Conservation (phyloP, 208 protist genomes). For the Leptomonas seymouri region DNA sequence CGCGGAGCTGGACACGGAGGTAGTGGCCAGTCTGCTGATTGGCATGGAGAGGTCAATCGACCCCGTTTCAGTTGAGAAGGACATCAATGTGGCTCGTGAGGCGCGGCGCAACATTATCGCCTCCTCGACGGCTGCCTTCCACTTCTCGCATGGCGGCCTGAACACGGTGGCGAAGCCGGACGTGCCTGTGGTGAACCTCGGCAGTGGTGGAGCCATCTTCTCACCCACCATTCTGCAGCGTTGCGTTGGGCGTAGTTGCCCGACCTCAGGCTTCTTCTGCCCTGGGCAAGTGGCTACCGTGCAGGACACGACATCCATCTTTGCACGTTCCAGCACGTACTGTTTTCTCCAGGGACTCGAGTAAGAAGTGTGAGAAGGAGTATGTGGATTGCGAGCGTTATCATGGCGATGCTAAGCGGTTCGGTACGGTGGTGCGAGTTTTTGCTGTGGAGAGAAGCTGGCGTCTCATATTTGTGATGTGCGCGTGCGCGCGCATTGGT, state of each 20-base stretch:
- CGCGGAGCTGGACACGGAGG: conserved; percentile 81
- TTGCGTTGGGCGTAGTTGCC: conserved; percentile 64
- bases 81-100: conserved; percentile 78
- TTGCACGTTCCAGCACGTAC: conserved; percentile 78
- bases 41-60: conserved; percentile 48
- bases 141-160: conserved; percentile 85
- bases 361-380: conserved; percentile 23
- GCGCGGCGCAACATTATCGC: conserved; percentile 67
- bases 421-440: no score
- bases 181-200: conserved; percentile 61
- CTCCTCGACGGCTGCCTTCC: conserved; percentile 68
- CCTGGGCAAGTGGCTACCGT: conserved; percentile 77
- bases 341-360: conserved; percentile 72
- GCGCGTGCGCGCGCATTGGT: no score
- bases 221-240: conserved; percentile 76
- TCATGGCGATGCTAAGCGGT: no score
- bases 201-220: conserved; percentile 54
- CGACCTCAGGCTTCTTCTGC: conserved; percentile 75
- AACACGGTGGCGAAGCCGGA: conserved; percentile 75
- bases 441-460: no score
- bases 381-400: no score
- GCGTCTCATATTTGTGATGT: no score
- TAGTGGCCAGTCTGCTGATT: conserved; percentile 66
- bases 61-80: conserved; percentile 64
- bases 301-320: conserved; percentile 50